These are phyloP conservation scores for Leucosporidium yakuticum DNA, from an alignment of 768 basidiomycete genomes.

Conservation along the genomic window DNA sequence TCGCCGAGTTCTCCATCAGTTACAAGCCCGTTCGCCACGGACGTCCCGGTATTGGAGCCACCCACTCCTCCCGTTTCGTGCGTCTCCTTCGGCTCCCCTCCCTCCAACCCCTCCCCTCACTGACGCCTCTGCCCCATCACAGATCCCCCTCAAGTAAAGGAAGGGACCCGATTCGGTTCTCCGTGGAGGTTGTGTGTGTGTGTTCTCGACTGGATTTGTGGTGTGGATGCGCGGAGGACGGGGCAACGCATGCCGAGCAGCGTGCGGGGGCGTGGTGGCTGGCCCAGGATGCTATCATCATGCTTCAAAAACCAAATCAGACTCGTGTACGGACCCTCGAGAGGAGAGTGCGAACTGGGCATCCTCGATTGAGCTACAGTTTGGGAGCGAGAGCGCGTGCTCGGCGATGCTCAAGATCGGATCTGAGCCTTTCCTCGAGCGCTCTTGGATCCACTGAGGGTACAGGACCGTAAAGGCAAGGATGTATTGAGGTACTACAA, in stretches of 20 bases:
- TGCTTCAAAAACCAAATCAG: neutral
- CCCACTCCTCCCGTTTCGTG: constrained; percentile 72
- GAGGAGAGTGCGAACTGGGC: no score
- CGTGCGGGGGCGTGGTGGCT: neutral
- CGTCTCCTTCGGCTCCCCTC: constrained; percentile 46
- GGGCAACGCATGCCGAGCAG: neutral
- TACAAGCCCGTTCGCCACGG: constrained; percentile 93
- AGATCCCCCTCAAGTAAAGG: constrained; percentile 32
- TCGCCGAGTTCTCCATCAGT: constrained; percentile 61
- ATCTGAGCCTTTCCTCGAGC: no score
- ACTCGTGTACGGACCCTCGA: no score
- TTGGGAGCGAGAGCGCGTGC: no score
- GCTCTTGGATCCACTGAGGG: no score
- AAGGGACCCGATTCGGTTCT: neutral
- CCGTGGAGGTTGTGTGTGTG: neutral
- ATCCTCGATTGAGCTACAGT: no score
- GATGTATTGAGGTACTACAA: no score
- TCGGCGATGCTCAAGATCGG: no score
- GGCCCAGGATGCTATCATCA: constrained; percentile 1
- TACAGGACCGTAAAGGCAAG: no score
- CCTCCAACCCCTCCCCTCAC: neutral
- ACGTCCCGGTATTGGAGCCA: constrained; percentile 95
- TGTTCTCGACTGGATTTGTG: neutral
- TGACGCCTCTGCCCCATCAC: neutral
- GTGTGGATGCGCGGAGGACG: no score